Evolutionary conservation across 352 stramenopile genomes (phyloP).

Genomic region (Pythium graminicola): DNA sequence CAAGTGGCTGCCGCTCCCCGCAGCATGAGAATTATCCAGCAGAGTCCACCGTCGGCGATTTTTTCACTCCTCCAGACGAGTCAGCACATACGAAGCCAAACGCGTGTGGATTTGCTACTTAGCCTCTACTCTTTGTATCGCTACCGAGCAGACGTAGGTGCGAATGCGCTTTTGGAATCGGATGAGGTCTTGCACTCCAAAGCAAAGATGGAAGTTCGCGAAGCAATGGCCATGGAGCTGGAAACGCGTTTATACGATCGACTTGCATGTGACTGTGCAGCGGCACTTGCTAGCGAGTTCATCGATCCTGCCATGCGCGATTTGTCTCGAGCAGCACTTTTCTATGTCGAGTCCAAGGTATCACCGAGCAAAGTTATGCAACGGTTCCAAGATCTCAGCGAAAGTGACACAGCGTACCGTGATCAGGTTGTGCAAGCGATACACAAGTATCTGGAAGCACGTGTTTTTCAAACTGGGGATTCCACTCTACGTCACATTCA

Average conservation of each 20-base stretch:
- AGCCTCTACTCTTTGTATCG: conserved; percentile 82
- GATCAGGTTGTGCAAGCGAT: conserved; percentile 22
- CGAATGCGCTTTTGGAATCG: conserved; percentile 5
- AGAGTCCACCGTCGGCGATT: conserved; percentile 68
- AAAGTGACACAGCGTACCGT: conserved; percentile 12
- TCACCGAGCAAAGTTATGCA: conserved; percentile 49
- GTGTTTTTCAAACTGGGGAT: conserved; percentile 40
- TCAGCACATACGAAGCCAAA: conserved; percentile 15
- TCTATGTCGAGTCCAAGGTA: conserved; percentile 71
- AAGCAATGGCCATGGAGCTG: conserved; percentile 40
- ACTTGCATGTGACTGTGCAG: conserved; percentile 60
- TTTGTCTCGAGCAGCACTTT: conserved; percentile 48
- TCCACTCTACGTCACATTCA: neutral
- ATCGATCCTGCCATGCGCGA: conserved; percentile 46
- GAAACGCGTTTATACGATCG: conserved; percentile 73
- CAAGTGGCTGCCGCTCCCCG: neutral
- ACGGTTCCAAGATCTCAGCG: conserved; percentile 42
- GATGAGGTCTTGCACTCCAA: conserved; percentile 6
- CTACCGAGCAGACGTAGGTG: conserved; percentile 73
- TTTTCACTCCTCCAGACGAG: conserved; percentile 42
- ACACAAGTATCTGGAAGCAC: conserved; percentile 70
- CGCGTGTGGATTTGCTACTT: conserved; percentile 67
- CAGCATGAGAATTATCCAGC: conserved; percentile 53
- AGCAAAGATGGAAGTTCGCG: conserved; percentile 15
- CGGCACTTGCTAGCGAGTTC: conserved; percentile 56